Evolutionary conservation across 495 filamentous ascomycete species (phyloP).

Genomic region (Venustampulla echinocandica): DNA sequence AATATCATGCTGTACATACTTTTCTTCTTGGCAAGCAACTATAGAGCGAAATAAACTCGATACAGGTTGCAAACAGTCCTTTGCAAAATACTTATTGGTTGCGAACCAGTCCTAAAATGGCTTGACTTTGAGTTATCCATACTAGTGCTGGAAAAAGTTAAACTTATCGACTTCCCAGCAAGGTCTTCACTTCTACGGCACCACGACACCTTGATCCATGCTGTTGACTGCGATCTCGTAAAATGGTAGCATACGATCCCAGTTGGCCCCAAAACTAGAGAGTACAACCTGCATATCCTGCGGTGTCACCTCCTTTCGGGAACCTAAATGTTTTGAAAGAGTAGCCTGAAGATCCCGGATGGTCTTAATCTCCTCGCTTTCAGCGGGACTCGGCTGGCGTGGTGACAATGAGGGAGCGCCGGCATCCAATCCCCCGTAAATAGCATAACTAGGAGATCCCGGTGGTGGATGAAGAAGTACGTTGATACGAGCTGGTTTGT

Average conservation of each 20-base stretch:
- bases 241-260: not conserved
- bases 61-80: too few species aligned
- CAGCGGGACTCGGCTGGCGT: not conserved
- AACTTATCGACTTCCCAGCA: too few species aligned
- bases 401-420: not conserved
- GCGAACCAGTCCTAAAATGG: too few species aligned
- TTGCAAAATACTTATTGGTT: too few species aligned
- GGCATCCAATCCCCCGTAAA: not conserved
- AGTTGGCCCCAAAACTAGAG: not conserved
- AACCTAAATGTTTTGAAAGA: slow-evolving; percentile 6
- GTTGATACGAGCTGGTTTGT: not conserved
- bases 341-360: slow-evolving; percentile 8
- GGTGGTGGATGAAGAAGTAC: not conserved
- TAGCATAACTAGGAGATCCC: not conserved
- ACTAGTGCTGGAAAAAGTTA: too few species aligned
- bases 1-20: too few species aligned
- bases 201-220: not conserved
- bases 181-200: too few species aligned
- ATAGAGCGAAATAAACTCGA: too few species aligned
- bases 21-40: too few species aligned
- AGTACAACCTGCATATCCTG: slow-evolving; percentile 5
- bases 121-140: too few species aligned
- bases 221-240: not conserved
- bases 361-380: not conserved
- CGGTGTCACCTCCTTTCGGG: not conserved